These are phyloP conservation scores for Phytomonas francai DNA, from an alignment of 208 protist genomes.

Conservation along the genomic window DNA sequence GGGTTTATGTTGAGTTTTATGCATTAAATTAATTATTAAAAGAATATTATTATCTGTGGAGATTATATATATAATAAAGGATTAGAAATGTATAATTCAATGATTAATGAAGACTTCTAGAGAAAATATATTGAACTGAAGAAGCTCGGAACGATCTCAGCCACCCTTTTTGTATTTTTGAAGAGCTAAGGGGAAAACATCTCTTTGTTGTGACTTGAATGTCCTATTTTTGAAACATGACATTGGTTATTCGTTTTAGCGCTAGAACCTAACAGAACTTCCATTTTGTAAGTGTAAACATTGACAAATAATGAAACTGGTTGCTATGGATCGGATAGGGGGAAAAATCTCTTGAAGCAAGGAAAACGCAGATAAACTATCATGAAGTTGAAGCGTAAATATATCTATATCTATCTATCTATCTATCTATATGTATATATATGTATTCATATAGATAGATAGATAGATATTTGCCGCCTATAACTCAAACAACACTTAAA, in stretches of 20 bases:
- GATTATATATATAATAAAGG: neutral
- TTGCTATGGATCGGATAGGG: neutral
- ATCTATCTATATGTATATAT: no score
- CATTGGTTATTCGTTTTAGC: neutral
- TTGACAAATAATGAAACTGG: neutral
- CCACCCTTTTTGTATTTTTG: neutral
- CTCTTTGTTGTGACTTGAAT: neutral
- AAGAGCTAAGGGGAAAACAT: neutral
- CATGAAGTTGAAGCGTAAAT: neutral
- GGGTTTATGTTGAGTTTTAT: conserved; percentile 52
- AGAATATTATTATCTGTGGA: neutral
- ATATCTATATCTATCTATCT: no score
- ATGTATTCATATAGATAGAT: no score
- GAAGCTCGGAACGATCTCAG: neutral
- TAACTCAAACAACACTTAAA: neutral
- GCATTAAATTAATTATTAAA: conserved; percentile 11
- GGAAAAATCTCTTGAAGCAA: neutral
- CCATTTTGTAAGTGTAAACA: neutral
- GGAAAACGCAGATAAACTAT: neutral
- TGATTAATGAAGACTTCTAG: neutral
- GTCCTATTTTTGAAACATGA: neutral
- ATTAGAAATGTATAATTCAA: neutral
- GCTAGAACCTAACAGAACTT: neutral
- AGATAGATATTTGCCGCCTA: neutral
- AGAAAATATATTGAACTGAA: neutral